Evolutionary conservation across 768 basidiomycete species (phyloP).

Genomic region (Piloderma croceum): DNA sequence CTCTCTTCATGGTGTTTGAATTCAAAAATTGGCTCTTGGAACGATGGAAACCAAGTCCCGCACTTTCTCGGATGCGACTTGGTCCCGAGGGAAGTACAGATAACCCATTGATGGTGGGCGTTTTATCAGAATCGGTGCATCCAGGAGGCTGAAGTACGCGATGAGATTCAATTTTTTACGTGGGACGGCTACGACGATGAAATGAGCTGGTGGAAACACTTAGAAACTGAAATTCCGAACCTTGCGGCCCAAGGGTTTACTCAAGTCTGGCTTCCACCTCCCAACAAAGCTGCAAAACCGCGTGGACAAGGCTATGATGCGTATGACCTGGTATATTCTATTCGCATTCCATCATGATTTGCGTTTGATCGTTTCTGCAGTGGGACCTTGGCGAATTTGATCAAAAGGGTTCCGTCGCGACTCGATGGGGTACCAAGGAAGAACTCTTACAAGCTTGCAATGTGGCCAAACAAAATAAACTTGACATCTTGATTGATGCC

Average conservation of each 20-base stretch:
- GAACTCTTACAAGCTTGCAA: conserved; percentile 68
- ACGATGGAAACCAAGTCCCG: conserved; percentile 23
- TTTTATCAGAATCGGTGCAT: neutral
- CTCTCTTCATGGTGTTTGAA: conserved; percentile 24
- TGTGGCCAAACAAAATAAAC: conserved; percentile 58
- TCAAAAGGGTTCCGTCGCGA: conserved; percentile 63
- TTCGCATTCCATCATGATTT: neutral
- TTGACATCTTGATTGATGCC: conserved; percentile 80
- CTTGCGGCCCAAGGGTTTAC: conserved; percentile 69
- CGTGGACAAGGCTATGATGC: conserved; percentile 77
- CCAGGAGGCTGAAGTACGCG: neutral
- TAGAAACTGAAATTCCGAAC: conserved; percentile 57
- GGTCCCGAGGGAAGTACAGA: conserved; percentile 41
- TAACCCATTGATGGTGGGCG: conserved; percentile 66
- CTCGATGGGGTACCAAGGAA: conserved; percentile 85
- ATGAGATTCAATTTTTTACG: conserved; percentile 77
- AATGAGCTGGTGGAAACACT: conserved; percentile 77
- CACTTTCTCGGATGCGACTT: conserved; percentile 57
- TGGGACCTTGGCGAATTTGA: conserved; percentile 87
- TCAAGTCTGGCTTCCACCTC: conserved; percentile 80
- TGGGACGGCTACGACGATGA: conserved; percentile 60
- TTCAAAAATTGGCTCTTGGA: conserved; percentile 26
- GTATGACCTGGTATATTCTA: conserved; percentile 63
- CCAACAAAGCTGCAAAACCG: conserved; percentile 64
- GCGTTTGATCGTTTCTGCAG: conserved; percentile 28